Base-by-base conservation (phyloP, 2,329 filamentous ascomycete species). In the Exophiala dermatitidis region DNA sequence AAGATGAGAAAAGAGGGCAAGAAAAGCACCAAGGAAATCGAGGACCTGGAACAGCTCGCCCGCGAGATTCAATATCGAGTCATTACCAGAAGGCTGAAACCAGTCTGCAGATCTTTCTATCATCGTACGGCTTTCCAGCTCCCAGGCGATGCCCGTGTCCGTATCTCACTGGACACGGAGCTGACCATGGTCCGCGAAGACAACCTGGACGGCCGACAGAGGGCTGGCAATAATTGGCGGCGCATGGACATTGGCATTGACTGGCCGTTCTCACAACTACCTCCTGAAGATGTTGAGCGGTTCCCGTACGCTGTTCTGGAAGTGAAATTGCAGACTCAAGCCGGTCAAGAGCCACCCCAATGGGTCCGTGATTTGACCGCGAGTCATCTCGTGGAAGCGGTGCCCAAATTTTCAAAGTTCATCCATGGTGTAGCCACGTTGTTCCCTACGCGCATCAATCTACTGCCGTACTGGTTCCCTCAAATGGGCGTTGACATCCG, bases 331-430 rank as follows among this genome's bases (percentile, higher is more conserved):
- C 93, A 98, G 72, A 98, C 93, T 1, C 91, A 96, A 69, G 83
- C 87, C 52, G 93, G 93, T 37, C 90, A 96, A 69, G 90, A 96
- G 66, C 89, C 93, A 9, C 93, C 93, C 0, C 87, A 94, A 66
- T 98, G 93, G 93, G 91, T 98, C 63, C 85, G 90, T 26, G 89
- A 97, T 67, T 79, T 98, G 48, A 95, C 90, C 42, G 80, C 88
- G 8, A 95, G 90, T 58, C 93, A 98, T 72, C 78, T 98, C 10
- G 93, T 98, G 1, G 93, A 98, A 72, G 90, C 93, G n/a, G 90
- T 98, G 2, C 93, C 93, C 58, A 98, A 98, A 68, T 98, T 97
- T 72, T 96, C 90, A 66, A 98, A 98, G 73, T 98, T 97, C 69
- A 97, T 98, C 54, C 93, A 98, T 69, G 93, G 93, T 54, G 90